Base-by-base conservation (phyloP, 352 stramenopile genomes). In the Pythium myriotylum region DNA sequence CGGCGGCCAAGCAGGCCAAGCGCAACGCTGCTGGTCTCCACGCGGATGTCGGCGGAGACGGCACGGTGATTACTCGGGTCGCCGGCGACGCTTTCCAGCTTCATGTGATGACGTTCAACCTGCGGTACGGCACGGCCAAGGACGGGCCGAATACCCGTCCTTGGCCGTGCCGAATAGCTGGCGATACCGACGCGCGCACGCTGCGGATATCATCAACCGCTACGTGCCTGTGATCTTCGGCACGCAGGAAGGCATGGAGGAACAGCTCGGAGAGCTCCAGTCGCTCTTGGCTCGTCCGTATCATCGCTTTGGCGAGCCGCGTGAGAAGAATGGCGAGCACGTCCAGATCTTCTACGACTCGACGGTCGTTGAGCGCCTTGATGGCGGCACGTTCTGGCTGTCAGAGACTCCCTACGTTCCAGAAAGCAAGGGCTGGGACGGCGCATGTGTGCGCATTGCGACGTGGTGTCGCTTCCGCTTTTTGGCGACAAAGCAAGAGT, bases 271-370 rank as follows among this genome's bases (percentile, higher is more conserved):
- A 2, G 67, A 78, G 19, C 54, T 73, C 14, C 64, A 75, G n/a
- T 5, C 42, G 27, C 55, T 70, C 5, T 53, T 79, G 3, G 20
- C 48, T 4, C 55, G 52, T 2, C 70, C 61, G 4, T 79, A 79
- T 52, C 59, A 73, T 20, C 71, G 71, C 29, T 79, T 72, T 46
- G 71, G 71, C 23, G 54, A 68, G 1, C 41, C 61, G 23, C 58
- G 71, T 10, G 67, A 75, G 43, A n/a, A 24, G 0, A 64, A 70
- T 35, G 62, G 59, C 20, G 71, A 79, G 59, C 60, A 76, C 41
- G 51, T 64, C 14, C 67, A 79, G 61, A 73, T 79, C 37, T 79
- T 79, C 20, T 79, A 76, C 52, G 71, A 79, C 42, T 27, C 67
- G n/a, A 61, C 59, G 3, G 55, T 76, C 4, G 52, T 79, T 17